These are phyloP conservation scores for Aureobasidium leucospermi DNA, from an alignment of 2,329 filamentous ascomycete species.

Conservation along the genomic window DNA sequence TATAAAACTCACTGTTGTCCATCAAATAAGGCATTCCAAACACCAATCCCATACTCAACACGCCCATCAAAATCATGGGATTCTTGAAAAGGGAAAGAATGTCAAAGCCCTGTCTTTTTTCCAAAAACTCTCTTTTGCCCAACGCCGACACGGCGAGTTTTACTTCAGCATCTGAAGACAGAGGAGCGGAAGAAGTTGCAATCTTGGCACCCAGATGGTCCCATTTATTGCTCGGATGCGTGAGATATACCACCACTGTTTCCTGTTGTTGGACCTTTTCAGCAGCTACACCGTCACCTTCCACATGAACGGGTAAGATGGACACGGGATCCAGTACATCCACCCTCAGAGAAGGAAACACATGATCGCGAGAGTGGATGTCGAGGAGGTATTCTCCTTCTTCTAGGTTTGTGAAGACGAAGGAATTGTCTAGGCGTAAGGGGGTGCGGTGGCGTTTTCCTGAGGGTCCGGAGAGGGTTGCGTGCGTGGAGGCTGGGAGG, in stretches of 20 bases:
- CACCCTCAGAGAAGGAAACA: conserved; percentile 72
- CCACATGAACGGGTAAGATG: conserved; percentile 19
- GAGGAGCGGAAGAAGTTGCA: conserved; percentile 18
- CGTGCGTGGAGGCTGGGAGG: conserved; percentile 52
- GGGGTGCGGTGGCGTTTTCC: conserved; percentile 49
- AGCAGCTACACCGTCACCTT: conserved; percentile 13
- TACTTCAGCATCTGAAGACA: conserved; percentile 31
- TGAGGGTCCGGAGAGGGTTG: conserved; percentile 46
- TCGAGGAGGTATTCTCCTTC: conserved; percentile 74
- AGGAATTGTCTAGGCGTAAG: conserved; percentile 60
- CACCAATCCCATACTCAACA: conserved; percentile 75
- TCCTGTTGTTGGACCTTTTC: conserved; percentile 24
- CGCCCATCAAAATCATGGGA: conserved; percentile 90
- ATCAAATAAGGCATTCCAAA: conserved; percentile 92
- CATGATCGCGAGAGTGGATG: conserved; percentile 65
- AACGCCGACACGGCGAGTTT: conserved; percentile 56
- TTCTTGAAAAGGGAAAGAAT: conserved; percentile 79
- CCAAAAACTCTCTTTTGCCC: conserved; percentile 65
- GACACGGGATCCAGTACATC: conserved; percentile 52
- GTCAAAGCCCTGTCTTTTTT: conserved; percentile 59
- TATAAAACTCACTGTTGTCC: conserved; percentile 72
- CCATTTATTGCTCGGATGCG: conserved; percentile 85
- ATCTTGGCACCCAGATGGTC: conserved; percentile 67
- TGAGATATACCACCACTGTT: conserved; percentile 66
- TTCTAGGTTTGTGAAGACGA: conserved; percentile 67